These are phyloP conservation scores for Eucalyptus decipiens DNA, from an alignment of 345 rosid species.

Conservation along the genomic window DNA sequence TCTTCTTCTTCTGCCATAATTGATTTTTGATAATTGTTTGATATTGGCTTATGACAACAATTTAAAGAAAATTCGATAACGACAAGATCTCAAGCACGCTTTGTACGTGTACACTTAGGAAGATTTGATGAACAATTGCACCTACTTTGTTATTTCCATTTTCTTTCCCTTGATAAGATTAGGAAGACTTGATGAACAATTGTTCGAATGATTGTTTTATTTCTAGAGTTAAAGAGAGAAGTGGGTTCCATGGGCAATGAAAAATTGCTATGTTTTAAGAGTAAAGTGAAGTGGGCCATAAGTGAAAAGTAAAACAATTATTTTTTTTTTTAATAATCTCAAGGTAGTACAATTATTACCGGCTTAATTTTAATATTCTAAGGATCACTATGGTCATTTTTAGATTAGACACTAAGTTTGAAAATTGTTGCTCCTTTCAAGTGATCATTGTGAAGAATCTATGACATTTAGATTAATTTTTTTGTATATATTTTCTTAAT, in stretches of 20 bases:
- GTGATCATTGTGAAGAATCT: background rate
- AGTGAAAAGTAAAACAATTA: background rate
- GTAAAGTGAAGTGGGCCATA: background rate
- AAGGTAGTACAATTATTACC: background rate
- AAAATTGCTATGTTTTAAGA: too few relatives aligned
- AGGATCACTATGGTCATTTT: background rate
- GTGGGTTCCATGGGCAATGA: background rate
- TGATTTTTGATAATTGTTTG: background rate
- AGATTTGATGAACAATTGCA: background rate
- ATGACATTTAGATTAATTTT: background rate
- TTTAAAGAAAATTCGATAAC: background rate
- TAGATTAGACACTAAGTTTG: background rate
- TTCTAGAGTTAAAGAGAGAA: background rate
- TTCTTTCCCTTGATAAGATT: background rate
- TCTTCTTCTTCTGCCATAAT: background rate
- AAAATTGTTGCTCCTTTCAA: background rate
- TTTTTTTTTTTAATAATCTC: background rate
- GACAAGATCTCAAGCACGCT: background rate
- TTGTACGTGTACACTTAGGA: background rate
- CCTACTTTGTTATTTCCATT: too few relatives aligned
- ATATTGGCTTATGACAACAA: background rate
- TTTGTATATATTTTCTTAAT: too few relatives aligned
- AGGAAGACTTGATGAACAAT: background rate
- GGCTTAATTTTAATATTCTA: background rate
- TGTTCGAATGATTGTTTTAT: background rate